Evolutionary conservation across 2,329 filamentous ascomycete species (phyloP), one percentile per base, ranked within the genome.

Genomic region (Cladosporium sp.): DNA sequence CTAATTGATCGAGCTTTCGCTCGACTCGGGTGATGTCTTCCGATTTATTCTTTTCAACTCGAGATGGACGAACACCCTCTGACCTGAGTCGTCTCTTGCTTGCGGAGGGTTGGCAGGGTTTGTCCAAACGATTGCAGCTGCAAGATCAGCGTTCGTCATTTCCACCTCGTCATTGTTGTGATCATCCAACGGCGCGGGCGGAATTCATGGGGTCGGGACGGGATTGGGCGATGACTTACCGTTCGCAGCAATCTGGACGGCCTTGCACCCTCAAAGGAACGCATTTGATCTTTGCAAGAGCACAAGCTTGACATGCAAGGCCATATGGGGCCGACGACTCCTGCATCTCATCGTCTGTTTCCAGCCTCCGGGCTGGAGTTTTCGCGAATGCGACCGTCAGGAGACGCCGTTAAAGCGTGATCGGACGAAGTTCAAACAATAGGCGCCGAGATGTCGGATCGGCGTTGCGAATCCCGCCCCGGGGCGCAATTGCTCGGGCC

Each of bases 271-370:
- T 10, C 10, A 8, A 7, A 19, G 33, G 33, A 41, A 46, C 44
- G 31, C 51, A 53, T 43, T 43, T 53, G 37, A 46, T 42, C 11
- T 53, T 53, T 7, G 44, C 44, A 13, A 18, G n/a, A 14, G 37
- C 38, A 28, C 51, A 53, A 28, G 43, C 51, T 19, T 46, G 34
- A 14, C 51, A 53, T 13, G 43, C 43, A 13, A 46, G 51, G n/a
- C 51, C 51, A 32, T 53, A 53, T n/a, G 35, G 35, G n/a, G 38
- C 37, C 9, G 51, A 14, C 3, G 51, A 38, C 11, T 38, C 35
- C 35, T 38, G 35, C 10, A 28, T 28, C 22, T 28, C 22, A 28
- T 28, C 22, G 22, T 28, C 22, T 28, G 22, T 28, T 28, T 28
- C 22, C 22, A 5, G 22, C 22, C 22, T 28, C 22, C 22, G 22